Evolutionary conservation across 1,284 basidiomycete genomes (phyloP).

Genomic region (Cryptococcus amylolentus): DNA sequence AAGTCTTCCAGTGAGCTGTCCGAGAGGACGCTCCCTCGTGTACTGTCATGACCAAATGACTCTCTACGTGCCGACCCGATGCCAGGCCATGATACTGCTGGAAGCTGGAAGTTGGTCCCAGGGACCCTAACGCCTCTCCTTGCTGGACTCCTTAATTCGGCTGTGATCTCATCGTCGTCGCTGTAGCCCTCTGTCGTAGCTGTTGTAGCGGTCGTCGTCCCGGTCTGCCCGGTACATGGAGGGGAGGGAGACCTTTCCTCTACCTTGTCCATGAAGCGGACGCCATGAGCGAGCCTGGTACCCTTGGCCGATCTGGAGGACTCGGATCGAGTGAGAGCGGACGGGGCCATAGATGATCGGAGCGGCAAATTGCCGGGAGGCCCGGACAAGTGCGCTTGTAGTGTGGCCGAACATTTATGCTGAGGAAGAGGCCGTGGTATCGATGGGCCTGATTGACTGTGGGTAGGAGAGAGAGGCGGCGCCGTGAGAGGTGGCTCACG

Average conservation of each 20-base stretch:
- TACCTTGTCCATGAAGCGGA: conserved; percentile 25
- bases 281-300: conserved; percentile 13
- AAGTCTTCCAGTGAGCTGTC: no score
- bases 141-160: neutral
- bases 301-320: conserved; percentile 7
- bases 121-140: conserved; percentile 11
- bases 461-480: neutral
- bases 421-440: neutral
- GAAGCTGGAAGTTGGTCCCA: conserved; percentile 16
- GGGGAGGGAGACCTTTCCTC: conserved; percentile 3
- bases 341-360: neutral
- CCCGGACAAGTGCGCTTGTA: neutral
- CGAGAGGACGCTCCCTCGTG: no score
- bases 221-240: neutral
- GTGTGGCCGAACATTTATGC: conserved; percentile 4
- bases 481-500: neutral
- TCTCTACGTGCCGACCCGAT: no score
- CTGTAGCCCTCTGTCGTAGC: neutral
- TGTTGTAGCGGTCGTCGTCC: neutral
- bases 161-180: neutral
- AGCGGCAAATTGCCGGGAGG: neutral
- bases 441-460: neutral
- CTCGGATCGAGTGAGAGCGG: conserved; percentile 3
- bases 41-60: no score
- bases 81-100: neutral